Evolutionary conservation across 1,284 basidiomycete species (phyloP), one percentile per base, ranked within the genome.

Genomic region (Tilletia horrida): DNA sequence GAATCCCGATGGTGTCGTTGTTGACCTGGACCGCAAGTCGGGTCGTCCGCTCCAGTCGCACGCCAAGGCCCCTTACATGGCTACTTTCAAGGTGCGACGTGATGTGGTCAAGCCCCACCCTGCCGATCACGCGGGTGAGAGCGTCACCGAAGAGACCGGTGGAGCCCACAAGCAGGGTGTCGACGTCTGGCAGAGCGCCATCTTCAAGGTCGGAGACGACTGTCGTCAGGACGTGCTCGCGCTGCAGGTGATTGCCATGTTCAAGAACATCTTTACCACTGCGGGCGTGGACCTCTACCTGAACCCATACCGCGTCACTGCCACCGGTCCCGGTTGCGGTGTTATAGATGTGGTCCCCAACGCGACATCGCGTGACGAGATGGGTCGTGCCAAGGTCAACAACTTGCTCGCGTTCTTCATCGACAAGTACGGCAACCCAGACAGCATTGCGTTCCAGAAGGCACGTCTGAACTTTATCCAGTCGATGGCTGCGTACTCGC

Each of bases 171-270:
- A 73, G 63, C 67, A 64, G 2, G 73, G 75, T 23, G 67, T 75
- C 18, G 79, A 97, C 71, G 90, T 95, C 55, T 97, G 93, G 95
- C 93, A 97, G 77, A 90, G 92, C 73, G 96, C 96, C 8, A 98
- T 99, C 72, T 99, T 99, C 88, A 99, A 99, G 85, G 96, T 99
- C 69, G 96, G 96, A 65, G 96, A 99, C 81, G 96, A 99, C 81
- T 99, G 96, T 83, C 88, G 96, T 55, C 96, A 99, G 83, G 96
- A 99, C 77, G 90, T 97, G 23, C 86, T 99, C 47, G 96, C 96
- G 0, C 85, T 99, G 66, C 96, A 99, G 81, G 85, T 97, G 72
- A 98, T 99, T 72, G 96, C 96, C 9, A 97, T 98, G 92, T 96
- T 98, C 87, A 98, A 98, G 84, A 97, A 96, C 82, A 91, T 97